phyloP scores from a whole-genome alignment of 1,284 basidiomycete genomes.

The Tilletia setariae region DNA sequence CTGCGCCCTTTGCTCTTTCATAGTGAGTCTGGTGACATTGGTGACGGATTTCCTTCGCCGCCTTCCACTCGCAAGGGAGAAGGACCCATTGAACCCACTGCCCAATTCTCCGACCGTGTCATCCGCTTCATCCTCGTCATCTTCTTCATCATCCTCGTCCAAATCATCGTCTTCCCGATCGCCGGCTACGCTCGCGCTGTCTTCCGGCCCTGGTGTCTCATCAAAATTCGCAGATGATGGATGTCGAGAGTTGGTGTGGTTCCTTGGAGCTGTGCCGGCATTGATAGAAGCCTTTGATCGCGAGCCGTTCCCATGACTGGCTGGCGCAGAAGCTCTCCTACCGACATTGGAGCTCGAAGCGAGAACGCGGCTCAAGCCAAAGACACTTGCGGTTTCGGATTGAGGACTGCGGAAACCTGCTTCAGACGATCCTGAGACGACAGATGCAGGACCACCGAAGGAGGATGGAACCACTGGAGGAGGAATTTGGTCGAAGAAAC shows the following conservation, averaged over 20 bases:
- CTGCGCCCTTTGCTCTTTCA: slow-evolving; percentile 26
- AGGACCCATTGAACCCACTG: slow-evolving; percentile 9
- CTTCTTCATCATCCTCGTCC: slow-evolving; percentile 17
- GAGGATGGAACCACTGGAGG: background rate
- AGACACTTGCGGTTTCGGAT: background rate
- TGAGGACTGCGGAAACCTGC: background rate
- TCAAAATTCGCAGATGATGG: slow-evolving; percentile 12
- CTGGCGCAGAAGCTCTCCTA: slow-evolving; percentile 18
- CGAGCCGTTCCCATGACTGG: slow-evolving; percentile 17
- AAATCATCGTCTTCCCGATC: slow-evolving; percentile 16
- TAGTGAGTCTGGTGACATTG: slow-evolving; percentile 28
- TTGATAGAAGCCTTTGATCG: slow-evolving; percentile 19
- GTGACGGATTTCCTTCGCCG: slow-evolving; percentile 8
- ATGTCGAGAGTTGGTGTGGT: background rate
- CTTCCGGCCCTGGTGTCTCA: slow-evolving; percentile 22
- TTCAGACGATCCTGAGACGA: background rate
- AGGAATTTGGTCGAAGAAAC: slow-evolving; percentile 41
- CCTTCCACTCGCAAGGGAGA: slow-evolving; percentile 13
- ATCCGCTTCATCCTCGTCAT: slow-evolving; percentile 14
- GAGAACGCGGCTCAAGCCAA: background rate
- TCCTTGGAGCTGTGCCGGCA: background rate
- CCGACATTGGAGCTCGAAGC: slow-evolving; percentile 3
- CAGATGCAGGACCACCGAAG: background rate
- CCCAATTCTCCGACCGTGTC: slow-evolving; percentile 10
- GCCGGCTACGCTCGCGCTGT: slow-evolving; percentile 23